Evolutionary conservation across 2,329 filamentous ascomycete species (phyloP), one percentile per base, ranked within the genome.

Genomic region (Exophiala lecanii-corni): DNA sequence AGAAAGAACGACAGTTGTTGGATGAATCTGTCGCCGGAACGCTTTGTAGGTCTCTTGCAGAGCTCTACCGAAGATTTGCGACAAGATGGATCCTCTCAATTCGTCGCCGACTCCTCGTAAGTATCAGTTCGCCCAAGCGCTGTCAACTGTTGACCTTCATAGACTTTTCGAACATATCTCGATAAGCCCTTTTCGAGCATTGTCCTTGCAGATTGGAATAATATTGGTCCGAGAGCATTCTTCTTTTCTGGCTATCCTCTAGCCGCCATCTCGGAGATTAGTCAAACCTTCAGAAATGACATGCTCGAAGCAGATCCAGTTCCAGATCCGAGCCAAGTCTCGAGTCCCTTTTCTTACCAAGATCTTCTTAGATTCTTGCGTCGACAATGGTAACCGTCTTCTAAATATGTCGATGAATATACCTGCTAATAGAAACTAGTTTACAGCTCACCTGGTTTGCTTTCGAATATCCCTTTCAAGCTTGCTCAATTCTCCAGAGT

Each of bases 401-500:
- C n/a, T n/a, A n/a, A n/a, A n/a, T n/a, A n/a, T n/a, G n/a, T n/a
- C n/a, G n/a, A n/a, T n/a, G n/a, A n/a, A n/a, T n/a, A n/a, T n/a
- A 20, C 16, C 46, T 36, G 32, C 57, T 59, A 38, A 61, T 33
- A 18, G n/a, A 40, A 12, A 18, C 21, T 32, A 71, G 68, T 23
- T 47, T 61, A 16, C 59, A 60, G 50, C 56, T 59, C 17, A 54
- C 55, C 2, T 52, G 68, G 25, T 62, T 67, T 36, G 51, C 64
- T 12, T 44, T 69, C 7, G 62, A 66, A 19, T 58, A 67, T 36
- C 66, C 69, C 47, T 57, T 62, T 18, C 64, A 69, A 43, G 63
- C 69, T 57, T 68, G 67, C 43, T 65, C 66, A 16, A 46, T 68
- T 12, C 56, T 71, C 13, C 68, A 71, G 47, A 62, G 62, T 15